Percentiles rank a stretch among this genome's conserved stretches.
These are phyloP conservation scores for Penicillium malachiteum DNA, from an alignment of 495 filamentous ascomycete species.

Conservation along the genomic window DNA sequence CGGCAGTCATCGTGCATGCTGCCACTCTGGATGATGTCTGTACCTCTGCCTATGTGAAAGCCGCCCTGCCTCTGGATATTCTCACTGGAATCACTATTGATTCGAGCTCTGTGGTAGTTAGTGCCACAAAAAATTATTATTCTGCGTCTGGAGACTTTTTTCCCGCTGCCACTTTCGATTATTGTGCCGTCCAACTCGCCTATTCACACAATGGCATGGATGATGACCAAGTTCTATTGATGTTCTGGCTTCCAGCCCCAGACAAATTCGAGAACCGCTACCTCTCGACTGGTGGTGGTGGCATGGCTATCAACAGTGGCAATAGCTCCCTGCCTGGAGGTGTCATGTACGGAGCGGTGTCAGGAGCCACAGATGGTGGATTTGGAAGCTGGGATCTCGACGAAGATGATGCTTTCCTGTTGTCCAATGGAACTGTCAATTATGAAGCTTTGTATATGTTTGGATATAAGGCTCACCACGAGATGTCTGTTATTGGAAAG, in stretches of 20 bases:
- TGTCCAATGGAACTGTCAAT: conserved; percentile 43
- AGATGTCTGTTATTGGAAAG: conserved; percentile 29
- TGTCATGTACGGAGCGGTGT: conserved; percentile 39
- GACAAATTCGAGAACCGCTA: conserved; percentile 39
- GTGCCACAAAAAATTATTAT: neutral
- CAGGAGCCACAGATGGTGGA: conserved; percentile 45
- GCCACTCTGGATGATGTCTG: neutral
- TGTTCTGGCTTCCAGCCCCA: conserved; percentile 39
- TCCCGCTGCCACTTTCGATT: conserved; percentile 18
- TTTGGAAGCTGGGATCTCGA: conserved; percentile 41
- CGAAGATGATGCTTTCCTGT: conserved; percentile 29
- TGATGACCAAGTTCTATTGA: conserved; percentile 28
- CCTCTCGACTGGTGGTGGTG: conserved; percentile 43
- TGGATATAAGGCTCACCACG: conserved; percentile 36
- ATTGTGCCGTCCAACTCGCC: conserved; percentile 44
- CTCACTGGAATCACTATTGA: neutral
- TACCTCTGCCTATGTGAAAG: neutral
- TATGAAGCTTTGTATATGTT: conserved; percentile 35
- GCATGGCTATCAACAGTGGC: conserved; percentile 44
- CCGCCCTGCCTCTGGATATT: neutral
- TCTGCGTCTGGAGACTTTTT: conserved; percentile 16
- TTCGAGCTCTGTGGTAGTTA: neutral
- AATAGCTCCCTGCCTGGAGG: conserved; percentile 29
- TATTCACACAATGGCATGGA: conserved; percentile 41
- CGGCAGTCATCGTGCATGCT: neutral